Base-by-base conservation (phyloP, 495 filamentous ascomycete species). In the Aspergillus egyptiacus region DNA sequence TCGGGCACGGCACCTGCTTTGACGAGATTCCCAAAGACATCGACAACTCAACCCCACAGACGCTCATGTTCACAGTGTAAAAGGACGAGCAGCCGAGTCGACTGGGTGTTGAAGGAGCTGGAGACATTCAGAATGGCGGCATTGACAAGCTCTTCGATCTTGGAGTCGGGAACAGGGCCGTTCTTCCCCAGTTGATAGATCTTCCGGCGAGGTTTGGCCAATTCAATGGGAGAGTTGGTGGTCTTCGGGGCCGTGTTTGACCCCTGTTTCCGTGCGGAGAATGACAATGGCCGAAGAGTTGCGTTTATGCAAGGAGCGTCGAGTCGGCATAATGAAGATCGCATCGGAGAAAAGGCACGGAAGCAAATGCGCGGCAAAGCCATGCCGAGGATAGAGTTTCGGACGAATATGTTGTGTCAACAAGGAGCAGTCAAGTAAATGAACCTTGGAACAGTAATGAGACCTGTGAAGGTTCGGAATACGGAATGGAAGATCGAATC, bases 31-130 rank as follows among this genome's bases (percentile, higher is more conserved):
- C 63, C 56, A 42, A 77, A 69, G 3, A 60, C 50, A 11, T 72
- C 63, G 9, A 62, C 64, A 18, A 62, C 66, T 38, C 76, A 55
- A 51, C 76, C 68, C 77, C 77, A 80, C 4, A 77, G 66, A 39
- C 67, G 62, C 48, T 75, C 66, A 54, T 78, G 76, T 51, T 79
- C 67, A 14, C 68, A 51, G 31, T 70, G 62, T 41, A 79, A 50
- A 10, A 78, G 55, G 1, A 79, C 60, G 11, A 77, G 65, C 14
- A 73, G 33, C 11, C 77, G 72, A 0, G 72, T 73, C 23, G 76
- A 74, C 49, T 80, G 77, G 25, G 73, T 76, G 61, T 80, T 78
- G 67, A 78, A 80, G 6, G 77, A 61, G 50, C 69, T 74, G 48
- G 77, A 76, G 18, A 71, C 62, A 44, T 73, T 63, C 38, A 70